A percentile compares a stretch with the other conserved stretches of the same genome.
Evolutionary conservation across 1,284 basidiomycete genomes (phyloP).

Genomic region (Pseudozyma sp.): DNA sequence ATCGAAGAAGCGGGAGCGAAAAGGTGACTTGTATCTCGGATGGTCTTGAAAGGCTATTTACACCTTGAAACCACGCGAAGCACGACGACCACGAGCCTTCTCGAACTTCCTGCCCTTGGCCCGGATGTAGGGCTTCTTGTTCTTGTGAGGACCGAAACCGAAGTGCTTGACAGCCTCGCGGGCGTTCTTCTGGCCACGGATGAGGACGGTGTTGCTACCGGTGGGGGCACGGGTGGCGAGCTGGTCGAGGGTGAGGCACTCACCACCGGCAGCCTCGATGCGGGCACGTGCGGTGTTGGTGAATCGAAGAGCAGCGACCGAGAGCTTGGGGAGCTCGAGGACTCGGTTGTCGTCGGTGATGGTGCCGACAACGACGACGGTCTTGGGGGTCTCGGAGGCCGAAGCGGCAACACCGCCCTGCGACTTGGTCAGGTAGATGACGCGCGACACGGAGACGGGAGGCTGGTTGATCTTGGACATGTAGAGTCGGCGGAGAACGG

Average conservation of each 20-base stretch:
- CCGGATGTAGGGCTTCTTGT: constrained; percentile 93
- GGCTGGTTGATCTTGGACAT: constrained; percentile 98
- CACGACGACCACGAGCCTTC: constrained; percentile 72
- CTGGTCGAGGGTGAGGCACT: constrained; percentile 94
- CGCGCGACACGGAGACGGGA: constrained; percentile 78
- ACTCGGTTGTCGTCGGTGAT: constrained; percentile 97
- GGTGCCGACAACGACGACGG: constrained; percentile 89
- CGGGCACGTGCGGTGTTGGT: constrained; percentile 91
- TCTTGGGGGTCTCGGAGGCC: constrained; percentile 73
- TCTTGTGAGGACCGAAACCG: constrained; percentile 71
- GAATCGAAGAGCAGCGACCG: constrained; percentile 94
- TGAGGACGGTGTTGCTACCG: constrained; percentile 91
- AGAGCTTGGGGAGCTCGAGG: constrained; percentile 86
- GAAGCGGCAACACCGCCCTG: constrained; percentile 68
- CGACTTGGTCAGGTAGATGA: constrained; percentile 67
- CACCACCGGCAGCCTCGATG: constrained; percentile 94
- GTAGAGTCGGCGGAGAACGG: constrained; percentile 94
- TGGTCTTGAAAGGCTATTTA: constrained; percentile 30
- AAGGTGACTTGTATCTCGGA: not conserved
- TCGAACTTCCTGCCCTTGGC: constrained; percentile 93
- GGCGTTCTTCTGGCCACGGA: constrained; percentile 90
- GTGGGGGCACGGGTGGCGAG: constrained; percentile 93
- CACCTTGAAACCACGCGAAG: constrained; percentile 70
- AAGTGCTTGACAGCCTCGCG: constrained; percentile 97
- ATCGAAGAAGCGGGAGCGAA: not conserved